Base-by-base conservation (phyloP, 2,329 filamentous ascomycete genomes). In the Paecilomyces dactylethromorphus region DNA sequence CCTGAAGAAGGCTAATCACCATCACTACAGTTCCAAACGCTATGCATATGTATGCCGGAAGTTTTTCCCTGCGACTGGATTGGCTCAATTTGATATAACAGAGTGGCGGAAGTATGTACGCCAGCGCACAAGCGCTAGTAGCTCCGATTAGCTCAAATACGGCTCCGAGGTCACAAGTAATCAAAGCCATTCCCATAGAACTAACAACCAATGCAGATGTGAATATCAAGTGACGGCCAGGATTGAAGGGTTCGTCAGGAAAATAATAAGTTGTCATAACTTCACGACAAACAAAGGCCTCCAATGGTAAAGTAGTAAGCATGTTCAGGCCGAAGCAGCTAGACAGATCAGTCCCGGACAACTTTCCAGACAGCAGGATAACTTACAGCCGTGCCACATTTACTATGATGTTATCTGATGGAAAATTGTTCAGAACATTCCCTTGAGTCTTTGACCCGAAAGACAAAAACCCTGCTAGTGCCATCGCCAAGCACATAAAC, bases 341-440 rank as follows among this genome's bases (percentile, higher is more conserved):
- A 35, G 13, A 3, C 12, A 22, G 58, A 56, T 66, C 58, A 75
- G 71, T 56, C 56, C 33, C 58, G 51, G 3, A 49, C 45, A 58
- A 24, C 50, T 12, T 39, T 54, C 15, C 24, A 18, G 15, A 5
- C 22, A n/a, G 11, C 33, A 33, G 26, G 10, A 33, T 24, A 52
- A 66, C 78, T 67, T 74, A 83, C 79, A 99, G 83, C 56, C 94
- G 88, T 22, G 94, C 94, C 59, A 99, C 83, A 75, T 97, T 97
- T 71, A 97, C 92, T 85, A 97, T 88, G 66, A 88, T 82, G 75
- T 96, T 97, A 76, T 95, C 87, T 21, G 87, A 81, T 1, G 92
- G 90, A 71, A 99, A 97, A 78, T 99, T 99, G 81, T 99, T 99
- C 68, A 99, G 86, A 56, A 99, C 91, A 73, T 99, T 99, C 71